Evolutionary conservation across 192 early-diverging fungal species (phyloP), one percentile per base, ranked within the genome.

Genomic region (Spizellomyces sp.): DNA sequence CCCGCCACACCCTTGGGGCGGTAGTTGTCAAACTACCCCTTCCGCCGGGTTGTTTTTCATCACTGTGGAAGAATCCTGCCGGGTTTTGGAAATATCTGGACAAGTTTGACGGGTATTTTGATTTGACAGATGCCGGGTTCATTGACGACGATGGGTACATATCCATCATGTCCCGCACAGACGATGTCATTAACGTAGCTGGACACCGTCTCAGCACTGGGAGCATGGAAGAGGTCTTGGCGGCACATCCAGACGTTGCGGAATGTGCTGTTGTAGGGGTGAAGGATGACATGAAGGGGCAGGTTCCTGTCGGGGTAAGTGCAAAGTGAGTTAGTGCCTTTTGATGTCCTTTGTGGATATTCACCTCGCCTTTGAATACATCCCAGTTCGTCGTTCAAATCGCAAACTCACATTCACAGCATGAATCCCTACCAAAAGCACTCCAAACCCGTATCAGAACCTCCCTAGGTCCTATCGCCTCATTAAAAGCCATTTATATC

Each of bases 171-270:
- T 67, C 62, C 43, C 71, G 75, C 58, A 76, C 62, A 12, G 77
- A 73, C 46, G 80, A 76, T 46, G 63, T 95, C 43, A 90, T 95
- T 70, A 93, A 95, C 67, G 89, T 92, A 0, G 92, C 93, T 0
- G 91, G 89, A 15, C 93, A 95, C 72, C 88, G 94, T 0, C 77
- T 95, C 6, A 90, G 89, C 6, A 90, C 90, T 3, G 90, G 91
- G 41, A 36, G 27, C 27, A 36, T 36, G 27, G 27, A 36, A 36
- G 85, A 89, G 66, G 84, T 90, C 10, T 71, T 95, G 8, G 79
- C 88, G 12, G 76, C 79, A 10, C 89, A 92, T 71, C 76, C 67
- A 0, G 77, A 73, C 6, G 77, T 78, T 27, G 77, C 77, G 9
- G 77, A 78, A 56, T 75, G 73, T 65, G 77, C 77, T 8, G 77